These are phyloP conservation scores for Claviceps sp. DNA, from an alignment of 2,329 filamentous ascomycete genomes.

Conservation along the genomic window DNA sequence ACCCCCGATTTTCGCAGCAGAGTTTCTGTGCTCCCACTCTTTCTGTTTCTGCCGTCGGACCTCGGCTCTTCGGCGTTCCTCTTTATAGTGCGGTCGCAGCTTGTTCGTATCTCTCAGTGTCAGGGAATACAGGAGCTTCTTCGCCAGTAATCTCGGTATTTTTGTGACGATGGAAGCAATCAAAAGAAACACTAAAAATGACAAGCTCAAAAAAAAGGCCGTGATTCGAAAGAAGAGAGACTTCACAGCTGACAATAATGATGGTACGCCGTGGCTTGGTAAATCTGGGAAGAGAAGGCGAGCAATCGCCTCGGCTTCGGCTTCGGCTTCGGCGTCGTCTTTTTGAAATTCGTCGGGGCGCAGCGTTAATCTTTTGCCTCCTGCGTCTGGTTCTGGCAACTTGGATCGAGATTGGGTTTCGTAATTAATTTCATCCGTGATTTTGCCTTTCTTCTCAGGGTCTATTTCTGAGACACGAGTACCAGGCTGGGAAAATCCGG, in stretches of 20 bases:
- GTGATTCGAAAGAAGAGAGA: slow-evolving; percentile 40
- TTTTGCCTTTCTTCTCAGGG: neutral
- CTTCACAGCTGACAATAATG: slow-evolving; percentile 25
- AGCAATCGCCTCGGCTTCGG: slow-evolving; percentile 25
- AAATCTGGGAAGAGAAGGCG: slow-evolving; percentile 76
- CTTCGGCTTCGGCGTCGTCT: neutral
- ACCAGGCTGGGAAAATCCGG: no score
- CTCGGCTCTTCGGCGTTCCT: slow-evolving; percentile 50
- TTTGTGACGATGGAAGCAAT: slow-evolving; percentile 58
- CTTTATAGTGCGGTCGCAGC: slow-evolving; percentile 54
- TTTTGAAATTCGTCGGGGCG: neutral
- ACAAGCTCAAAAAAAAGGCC: slow-evolving; percentile 56
- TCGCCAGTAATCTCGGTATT: slow-evolving; percentile 35
- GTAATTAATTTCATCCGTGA: neutral
- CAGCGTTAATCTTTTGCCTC: neutral
- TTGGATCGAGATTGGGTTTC: neutral
- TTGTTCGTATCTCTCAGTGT: slow-evolving; percentile 46
- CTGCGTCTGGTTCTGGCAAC: slow-evolving; percentile 36
- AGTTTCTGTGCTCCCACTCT: slow-evolving; percentile 44
- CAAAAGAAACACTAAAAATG: slow-evolving; percentile 65
- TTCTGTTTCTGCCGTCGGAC: slow-evolving; percentile 43
- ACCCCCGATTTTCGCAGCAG: slow-evolving; percentile 22
- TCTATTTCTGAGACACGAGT: neutral
- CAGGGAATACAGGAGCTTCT: slow-evolving; percentile 36
- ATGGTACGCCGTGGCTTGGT: slow-evolving; percentile 68